Base-by-base conservation (phyloP, 257 asterid genomes). In the Osmanthus fragrans region DNA sequence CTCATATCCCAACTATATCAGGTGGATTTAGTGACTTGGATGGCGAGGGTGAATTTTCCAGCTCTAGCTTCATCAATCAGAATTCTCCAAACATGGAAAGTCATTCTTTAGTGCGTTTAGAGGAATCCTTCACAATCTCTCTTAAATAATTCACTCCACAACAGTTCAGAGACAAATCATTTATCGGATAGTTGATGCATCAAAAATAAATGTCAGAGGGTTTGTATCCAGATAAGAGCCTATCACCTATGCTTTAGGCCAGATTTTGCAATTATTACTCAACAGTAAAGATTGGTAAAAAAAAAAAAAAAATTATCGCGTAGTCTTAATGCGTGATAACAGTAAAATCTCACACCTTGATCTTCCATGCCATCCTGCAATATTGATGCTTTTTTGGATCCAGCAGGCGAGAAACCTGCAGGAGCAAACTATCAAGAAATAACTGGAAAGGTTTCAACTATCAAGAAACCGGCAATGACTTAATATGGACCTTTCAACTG, bases 401-500 rank as follows among this genome's bases (percentile, higher is more conserved):
- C 92, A 82, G 85, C 79, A 27, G 90, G 89, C 77, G 85, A 70
- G 70, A 92, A 89, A 73, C 98, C 99, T 95, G 89, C 16, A 87
- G 67, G 71, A 80, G 77, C 73, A 71, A 81, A 84, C 68, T 45
- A 75, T 84, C 70, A 84, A 83, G 73, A 83, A 84, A 73, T 30
- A 75, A 33, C 64, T 45, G 56, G 71, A 65, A 75, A 80, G 40
- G 40, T 36, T 36, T 36, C 40, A 36, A 36, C 40, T 7, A 5
- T 36, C 32, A 71, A 77, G 54, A 65, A 76, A 23, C 27, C 29
- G 29, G 80, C 40, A 73, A 68, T 45, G 47, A 56, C 51, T 37
- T 30, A 81, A 70, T 40, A 82, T 73, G 68, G 80, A 96, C 99
- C 99, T 93, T 93, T 96, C 84, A 93, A 81, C 80, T 88, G 88